Evolutionary conservation across 768 basidiomycete species (phyloP).

Genomic region (Podaxis pistillaris): DNA sequence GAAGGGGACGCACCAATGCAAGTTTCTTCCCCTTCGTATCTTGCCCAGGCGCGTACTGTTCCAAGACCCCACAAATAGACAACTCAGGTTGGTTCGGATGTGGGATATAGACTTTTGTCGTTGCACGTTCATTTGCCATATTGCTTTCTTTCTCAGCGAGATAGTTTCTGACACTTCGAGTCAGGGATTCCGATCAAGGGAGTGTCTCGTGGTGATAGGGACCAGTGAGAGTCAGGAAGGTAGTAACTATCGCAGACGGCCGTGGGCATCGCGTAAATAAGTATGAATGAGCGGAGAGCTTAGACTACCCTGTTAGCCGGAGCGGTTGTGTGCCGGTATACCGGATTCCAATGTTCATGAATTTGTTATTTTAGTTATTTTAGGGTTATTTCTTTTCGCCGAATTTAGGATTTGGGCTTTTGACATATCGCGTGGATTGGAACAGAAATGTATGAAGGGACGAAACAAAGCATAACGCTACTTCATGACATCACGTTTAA

Average conservation of each 20-base stretch:
- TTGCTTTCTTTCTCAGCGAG: not conserved
- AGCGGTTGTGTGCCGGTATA: not conserved
- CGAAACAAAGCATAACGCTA: too few relatives aligned
- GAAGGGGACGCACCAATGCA: constrained; percentile 53
- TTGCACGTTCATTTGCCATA: constrained; percentile 30
- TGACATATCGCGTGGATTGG: too few relatives aligned
- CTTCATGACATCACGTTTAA: constrained; percentile 13
- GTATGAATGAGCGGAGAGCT: too few relatives aligned
- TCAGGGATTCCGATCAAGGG: too few relatives aligned
- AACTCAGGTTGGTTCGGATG: constrained; percentile 43
- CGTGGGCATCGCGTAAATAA: too few relatives aligned
- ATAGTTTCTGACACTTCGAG: not conserved
- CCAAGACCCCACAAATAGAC: constrained; percentile 56
- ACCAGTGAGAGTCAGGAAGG: too few relatives aligned
- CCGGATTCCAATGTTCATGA: not conserved
- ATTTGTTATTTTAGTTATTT: not conserved
- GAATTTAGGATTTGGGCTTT: too few relatives aligned
- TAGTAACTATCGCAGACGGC: too few relatives aligned
- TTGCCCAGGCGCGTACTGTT: constrained; percentile 51
- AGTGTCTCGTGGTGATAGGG: too few relatives aligned
- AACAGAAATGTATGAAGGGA: too few relatives aligned
- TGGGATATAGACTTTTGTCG: constrained; percentile 53
- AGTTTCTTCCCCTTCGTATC: constrained; percentile 59
- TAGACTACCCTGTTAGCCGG: not conserved
- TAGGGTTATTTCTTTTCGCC: not conserved